Base-by-base conservation (phyloP, 73 alveolate genomes). In the Paramecium tetraurelia region DNA sequence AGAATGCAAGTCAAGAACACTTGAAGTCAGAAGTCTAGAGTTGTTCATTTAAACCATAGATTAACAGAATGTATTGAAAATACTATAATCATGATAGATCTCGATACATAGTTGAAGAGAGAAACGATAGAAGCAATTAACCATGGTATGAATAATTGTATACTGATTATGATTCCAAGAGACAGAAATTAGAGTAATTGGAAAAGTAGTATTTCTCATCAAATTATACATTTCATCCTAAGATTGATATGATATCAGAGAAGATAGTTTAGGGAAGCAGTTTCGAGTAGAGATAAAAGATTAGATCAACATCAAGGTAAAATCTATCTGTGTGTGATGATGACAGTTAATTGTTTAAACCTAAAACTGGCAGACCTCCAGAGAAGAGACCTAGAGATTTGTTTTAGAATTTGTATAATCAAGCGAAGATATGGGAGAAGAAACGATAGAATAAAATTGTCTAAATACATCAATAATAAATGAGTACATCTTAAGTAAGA, bases 341-440 rank as follows among this genome's bases (percentile, higher is more conserved):
- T n/a, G 90, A 80, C 5, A 80, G 21, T 43, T 63, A 80, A 10
- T 63, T 80, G 4, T 80, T 80, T 22, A 80, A 80, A 46, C 90
- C 90, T 5, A 40, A 46, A 20, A 80, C 90, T 16, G 90, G 90
- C 7, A 40, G 90, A 48, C 76, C 90, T 20, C 90, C 90, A 43
- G 70, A 80, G 50, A 44, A 46, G 38, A 40, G 90, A 22, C 76
- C 90, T 8, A 33, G 35, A 44, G 76, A 80, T 46, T 43, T 80
- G 24, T 80, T 80, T 24, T 44, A 40, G 20, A 80, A 46, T 80
- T 35, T 80, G 9, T 80, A 80, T 35, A 48, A 80, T 44, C 24
- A 80, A 5, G 90, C 90, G 1, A 38, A 44, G 48, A 35, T 44
- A 8, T 80, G 50, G 76, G 90, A 80, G 10, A 21, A 80, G 72